Evolutionary conservation across 1,139 yeast species (phyloP).

Genomic region (Eremothecium coryli): DNA sequence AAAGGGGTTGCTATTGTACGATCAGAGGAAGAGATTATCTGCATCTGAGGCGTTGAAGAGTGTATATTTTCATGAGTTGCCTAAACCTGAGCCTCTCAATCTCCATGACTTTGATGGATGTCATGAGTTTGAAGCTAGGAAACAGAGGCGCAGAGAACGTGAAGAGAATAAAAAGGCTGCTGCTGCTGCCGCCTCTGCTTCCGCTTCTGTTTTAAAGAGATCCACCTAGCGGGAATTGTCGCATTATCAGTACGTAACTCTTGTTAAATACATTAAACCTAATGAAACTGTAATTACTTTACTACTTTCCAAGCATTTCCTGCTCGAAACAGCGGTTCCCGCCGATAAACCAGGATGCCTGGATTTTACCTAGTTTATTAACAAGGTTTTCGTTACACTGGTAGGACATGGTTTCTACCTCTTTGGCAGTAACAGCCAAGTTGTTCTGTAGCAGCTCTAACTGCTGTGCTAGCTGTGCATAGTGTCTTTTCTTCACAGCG

Average conservation of each 20-base stretch:
- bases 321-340: constrained; percentile 26
- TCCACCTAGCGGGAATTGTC: background rate
- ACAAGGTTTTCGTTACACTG: constrained; percentile 27
- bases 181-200: constrained; percentile 3
- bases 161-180: constrained; percentile 27
- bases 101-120: constrained; percentile 60
- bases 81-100: constrained; percentile 50
- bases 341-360: constrained; percentile 29
- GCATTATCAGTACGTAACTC: background rate
- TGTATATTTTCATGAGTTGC: constrained; percentile 62
- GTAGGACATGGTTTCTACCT: constrained; percentile 24
- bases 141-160: constrained; percentile 58
- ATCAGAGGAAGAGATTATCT: constrained; percentile 56
- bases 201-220: too few species aligned
- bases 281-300: constrained; percentile 3
- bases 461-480: constrained; percentile 26
- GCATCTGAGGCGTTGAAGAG: constrained; percentile 58
- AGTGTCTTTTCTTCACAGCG: constrained; percentile 25
- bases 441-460: constrained; percentile 22
- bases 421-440: constrained; percentile 20
- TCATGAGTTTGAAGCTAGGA: constrained; percentile 95
- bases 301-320: constrained; percentile 16
- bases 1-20: constrained; percentile 47
- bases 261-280: constrained; percentile 1
- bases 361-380: constrained; percentile 28